Evolutionary conservation across 352 stramenopile genomes (phyloP).

Genomic region (Phytophthora boehmeriae): DNA sequence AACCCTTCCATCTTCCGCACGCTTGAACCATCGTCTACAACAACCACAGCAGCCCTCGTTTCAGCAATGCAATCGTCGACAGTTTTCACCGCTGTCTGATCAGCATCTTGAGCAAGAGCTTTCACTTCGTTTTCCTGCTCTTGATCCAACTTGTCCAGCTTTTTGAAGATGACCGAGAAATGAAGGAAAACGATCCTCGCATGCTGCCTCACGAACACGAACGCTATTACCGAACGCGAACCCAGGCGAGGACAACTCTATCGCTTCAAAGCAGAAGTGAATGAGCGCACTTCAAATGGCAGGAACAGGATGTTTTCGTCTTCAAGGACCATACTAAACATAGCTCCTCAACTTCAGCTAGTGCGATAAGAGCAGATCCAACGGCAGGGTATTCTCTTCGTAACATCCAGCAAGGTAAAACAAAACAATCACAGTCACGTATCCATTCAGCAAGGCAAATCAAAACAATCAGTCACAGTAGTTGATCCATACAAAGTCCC

Average conservation of each 20-base stretch:
- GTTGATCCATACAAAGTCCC: neutral
- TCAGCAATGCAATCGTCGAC: no score
- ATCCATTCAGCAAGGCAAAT: no score
- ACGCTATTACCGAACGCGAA: no score
- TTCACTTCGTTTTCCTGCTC: no score
- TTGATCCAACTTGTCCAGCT: no score
- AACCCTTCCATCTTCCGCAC: constrained; percentile 60
- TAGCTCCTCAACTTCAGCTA: neutral
- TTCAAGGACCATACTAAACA: neutral
- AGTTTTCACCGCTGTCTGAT: no score
- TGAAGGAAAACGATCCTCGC: neutral
- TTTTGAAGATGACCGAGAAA: no score
- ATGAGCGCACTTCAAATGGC: neutral
- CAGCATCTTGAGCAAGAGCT: no score
- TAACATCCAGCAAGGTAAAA: neutral
- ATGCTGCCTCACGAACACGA: no score
- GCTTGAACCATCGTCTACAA: neutral
- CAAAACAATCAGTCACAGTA: neutral
- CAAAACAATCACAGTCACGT: neutral
- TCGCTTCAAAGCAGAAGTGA: neutral
- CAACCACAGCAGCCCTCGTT: no score
- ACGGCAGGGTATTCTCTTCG: neutral
- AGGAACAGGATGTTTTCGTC: no score
- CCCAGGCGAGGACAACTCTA: no score
- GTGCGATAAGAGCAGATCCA: neutral